Percentiles rank a stretch among this genome's conserved stretches.
Evolutionary conservation across 495 filamentous ascomycete genomes (phyloP).

Genomic region (Trypethelium eluteriae): DNA sequence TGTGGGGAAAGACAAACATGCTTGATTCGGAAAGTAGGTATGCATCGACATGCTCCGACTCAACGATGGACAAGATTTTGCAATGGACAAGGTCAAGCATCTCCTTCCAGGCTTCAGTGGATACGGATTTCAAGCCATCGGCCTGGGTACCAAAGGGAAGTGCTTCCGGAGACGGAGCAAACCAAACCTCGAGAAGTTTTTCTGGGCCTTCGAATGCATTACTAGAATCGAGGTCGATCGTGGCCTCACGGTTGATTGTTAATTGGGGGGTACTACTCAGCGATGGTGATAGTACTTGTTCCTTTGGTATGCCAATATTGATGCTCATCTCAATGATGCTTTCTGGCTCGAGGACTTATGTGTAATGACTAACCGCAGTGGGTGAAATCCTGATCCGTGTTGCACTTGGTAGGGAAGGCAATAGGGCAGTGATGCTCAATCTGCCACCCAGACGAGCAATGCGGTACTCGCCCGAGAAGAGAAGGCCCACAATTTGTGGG

Average conservation of each 20-base stretch:
- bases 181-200: slow-evolving; percentile 99
- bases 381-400: not conserved
- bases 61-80: slow-evolving; percentile 90
- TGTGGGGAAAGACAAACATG: slow-evolving; percentile 99
- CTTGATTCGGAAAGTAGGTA: slow-evolving; percentile 98
- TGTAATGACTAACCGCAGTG: not conserved
- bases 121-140: slow-evolving; percentile 77
- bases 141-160: slow-evolving; percentile 63
- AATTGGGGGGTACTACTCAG: slow-evolving; percentile 71
- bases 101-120: slow-evolving; percentile 78
- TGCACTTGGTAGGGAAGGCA: slow-evolving; percentile 19
- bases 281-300: slow-evolving; percentile 74
- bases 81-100: slow-evolving; percentile 98
- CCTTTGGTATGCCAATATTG: slow-evolving; percentile 65
- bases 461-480: slow-evolving; percentile 81
- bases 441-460: slow-evolving; percentile 86
- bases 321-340: slow-evolving; percentile 58
- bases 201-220: slow-evolving; percentile 98
- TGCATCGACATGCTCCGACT: slow-evolving; percentile 93
- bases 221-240: slow-evolving; percentile 87
- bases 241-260: slow-evolving; percentile 95
- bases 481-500: slow-evolving; percentile 69
- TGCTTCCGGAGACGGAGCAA: slow-evolving; percentile 67
- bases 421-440: slow-evolving; percentile 54
- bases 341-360: not conserved